phyloP scores from a whole-genome alignment of 1,139 yeast genomes.

The Geotrichum carabidarum region DNA sequence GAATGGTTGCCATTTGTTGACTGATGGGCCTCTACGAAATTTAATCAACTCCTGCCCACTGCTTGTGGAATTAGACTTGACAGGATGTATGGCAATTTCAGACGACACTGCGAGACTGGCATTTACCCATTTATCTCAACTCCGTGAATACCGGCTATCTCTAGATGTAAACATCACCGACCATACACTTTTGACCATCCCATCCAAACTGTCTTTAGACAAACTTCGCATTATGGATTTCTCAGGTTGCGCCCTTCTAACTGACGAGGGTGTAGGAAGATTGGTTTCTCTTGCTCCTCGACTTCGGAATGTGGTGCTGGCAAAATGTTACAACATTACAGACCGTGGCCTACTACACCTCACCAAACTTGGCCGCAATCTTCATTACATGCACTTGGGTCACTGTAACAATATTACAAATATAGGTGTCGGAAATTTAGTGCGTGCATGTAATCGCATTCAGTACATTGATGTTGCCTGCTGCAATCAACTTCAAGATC shows the following conservation, averaged over 20 bases:
- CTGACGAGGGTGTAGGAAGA: constrained; percentile 72
- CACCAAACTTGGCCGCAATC: constrained; percentile 67
- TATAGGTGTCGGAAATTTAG: constrained; percentile 71
- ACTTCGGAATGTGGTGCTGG: constrained; percentile 77
- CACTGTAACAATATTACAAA: constrained; percentile 92
- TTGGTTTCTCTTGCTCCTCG: constrained; percentile 77
- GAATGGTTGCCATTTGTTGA: constrained; percentile 62
- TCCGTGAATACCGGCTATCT: constrained; percentile 80
- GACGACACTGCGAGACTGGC: constrained; percentile 57
- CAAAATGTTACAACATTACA: constrained; percentile 83
- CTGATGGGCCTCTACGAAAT: constrained; percentile 60
- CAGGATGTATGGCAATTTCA: constrained; percentile 71
- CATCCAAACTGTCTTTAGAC: constrained; percentile 39
- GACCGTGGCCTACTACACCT: constrained; percentile 74
- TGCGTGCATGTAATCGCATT: constrained; percentile 73
- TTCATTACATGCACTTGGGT: constrained; percentile 89
- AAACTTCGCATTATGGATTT: constrained; percentile 74
- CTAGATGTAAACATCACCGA: constrained; percentile 69
- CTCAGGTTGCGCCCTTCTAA: constrained; percentile 75
- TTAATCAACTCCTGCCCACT: constrained; percentile 68
- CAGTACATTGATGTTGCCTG: constrained; percentile 95
- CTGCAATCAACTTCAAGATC: constrained; percentile 83
- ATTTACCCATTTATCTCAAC: constrained; percentile 59
- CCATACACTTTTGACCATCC: constrained; percentile 40
- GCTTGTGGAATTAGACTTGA: constrained; percentile 85